phyloP scores from a whole-genome alignment of 306 rosid species.

The Phaseolus lunatus region DNA sequence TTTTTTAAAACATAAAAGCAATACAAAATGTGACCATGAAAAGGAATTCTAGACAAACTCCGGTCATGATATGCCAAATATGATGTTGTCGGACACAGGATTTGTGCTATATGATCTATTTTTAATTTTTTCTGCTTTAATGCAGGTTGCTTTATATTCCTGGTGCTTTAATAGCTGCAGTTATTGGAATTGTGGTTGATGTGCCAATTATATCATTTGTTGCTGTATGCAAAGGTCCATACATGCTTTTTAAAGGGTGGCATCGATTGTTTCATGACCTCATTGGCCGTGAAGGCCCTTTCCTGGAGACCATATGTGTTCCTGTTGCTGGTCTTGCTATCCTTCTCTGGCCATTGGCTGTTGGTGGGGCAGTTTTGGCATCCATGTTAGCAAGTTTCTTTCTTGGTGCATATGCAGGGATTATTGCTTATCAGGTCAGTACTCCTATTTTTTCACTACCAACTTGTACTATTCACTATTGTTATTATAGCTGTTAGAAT shows the following conservation, averaged over 20 bases:
- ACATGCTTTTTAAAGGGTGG: slow-evolving; percentile 97
- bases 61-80: not conserved
- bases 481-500: not conserved
- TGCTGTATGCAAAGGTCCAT: slow-evolving; percentile 77
- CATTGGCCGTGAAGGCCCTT: slow-evolving; percentile 99
- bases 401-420: slow-evolving; percentile 85
- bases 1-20: slow-evolving; percentile 18
- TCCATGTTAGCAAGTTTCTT: slow-evolving; percentile 76
- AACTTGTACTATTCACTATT: not conserved
- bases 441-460: slow-evolving; percentile 30
- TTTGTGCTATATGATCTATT: slow-evolving; percentile 14
- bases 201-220: slow-evolving; percentile 71
- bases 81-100: slow-evolving; percentile 18
- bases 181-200: slow-evolving; percentile 77
- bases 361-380: slow-evolving; percentile 74
- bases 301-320: slow-evolving; percentile 97
- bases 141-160: slow-evolving; percentile 86
- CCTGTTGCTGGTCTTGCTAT: slow-evolving; percentile 98
- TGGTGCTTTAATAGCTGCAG: slow-evolving; percentile 69
- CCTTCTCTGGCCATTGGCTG: slow-evolving; percentile 96
- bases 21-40: slow-evolving; percentile 8
- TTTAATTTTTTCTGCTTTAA: slow-evolving; percentile 6
- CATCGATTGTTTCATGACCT: slow-evolving; percentile 94
- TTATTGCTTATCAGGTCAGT: slow-evolving; percentile 82
- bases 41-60: not conserved